phyloP scores from a whole-genome alignment of 2,329 filamentous ascomycete genomes.

The Acrodontium crateriforme region DNA sequence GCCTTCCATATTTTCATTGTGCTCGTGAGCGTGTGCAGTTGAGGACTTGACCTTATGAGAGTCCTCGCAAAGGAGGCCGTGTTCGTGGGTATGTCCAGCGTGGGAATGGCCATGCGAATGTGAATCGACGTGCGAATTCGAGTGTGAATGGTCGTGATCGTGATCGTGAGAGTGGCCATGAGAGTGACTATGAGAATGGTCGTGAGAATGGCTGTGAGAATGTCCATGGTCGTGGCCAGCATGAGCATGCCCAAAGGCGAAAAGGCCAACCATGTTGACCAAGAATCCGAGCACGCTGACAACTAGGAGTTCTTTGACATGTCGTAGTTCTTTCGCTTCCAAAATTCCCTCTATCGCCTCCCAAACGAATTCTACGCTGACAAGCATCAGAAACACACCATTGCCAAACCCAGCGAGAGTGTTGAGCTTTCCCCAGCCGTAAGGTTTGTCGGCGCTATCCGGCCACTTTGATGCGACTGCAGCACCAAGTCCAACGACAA shows the following conservation, averaged over 20 bases:
- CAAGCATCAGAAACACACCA: conserved; percentile 85
- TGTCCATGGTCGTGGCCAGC: conserved; percentile 31
- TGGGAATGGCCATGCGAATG: conserved; percentile 12
- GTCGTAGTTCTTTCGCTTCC: conserved; percentile 69
- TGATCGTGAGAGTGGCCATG: conserved; percentile 25
- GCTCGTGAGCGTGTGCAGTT: conserved; percentile 50
- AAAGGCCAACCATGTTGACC: conserved; percentile 86
- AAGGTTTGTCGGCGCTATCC: conserved; percentile 74
- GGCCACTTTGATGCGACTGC: conserved; percentile 96
- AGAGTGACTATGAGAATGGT: conserved; percentile 22
- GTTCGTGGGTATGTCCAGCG: conserved; percentile 19
- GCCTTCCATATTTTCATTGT: conserved; percentile 96
- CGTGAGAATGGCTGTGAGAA: conserved; percentile 41
- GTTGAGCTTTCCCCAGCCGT: conserved; percentile 94
- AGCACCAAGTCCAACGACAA: conserved; percentile 79
- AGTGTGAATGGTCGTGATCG: conserved; percentile 17
- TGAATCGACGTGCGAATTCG: conserved; percentile 24
- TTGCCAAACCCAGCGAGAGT: conserved; percentile 94
- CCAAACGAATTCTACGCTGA: conserved; percentile 90
- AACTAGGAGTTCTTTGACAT: conserved; percentile 72
- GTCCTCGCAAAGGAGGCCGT: too few species aligned
- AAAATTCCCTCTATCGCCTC: conserved; percentile 81
- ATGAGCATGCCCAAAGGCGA: conserved; percentile 55
- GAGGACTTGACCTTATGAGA: conserved; percentile 16
- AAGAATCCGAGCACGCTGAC: conserved; percentile 76